Base-by-base conservation (phyloP, 2,329 filamentous ascomycete genomes). In the Epichloe typhina region DNA sequence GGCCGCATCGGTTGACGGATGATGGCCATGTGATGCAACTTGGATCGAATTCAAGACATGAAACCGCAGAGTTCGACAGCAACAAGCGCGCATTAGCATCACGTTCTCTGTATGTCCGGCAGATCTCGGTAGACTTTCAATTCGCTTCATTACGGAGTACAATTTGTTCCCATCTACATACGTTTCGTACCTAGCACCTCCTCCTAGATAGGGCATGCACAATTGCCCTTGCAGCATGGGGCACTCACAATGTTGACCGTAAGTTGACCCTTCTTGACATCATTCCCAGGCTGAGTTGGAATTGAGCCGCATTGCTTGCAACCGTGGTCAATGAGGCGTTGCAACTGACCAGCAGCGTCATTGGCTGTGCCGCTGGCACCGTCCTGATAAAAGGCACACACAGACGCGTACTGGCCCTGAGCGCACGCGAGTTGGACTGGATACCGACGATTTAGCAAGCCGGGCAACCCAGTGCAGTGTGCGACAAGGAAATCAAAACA, bases 331-430 rank as follows among this genome's bases (percentile, higher is more conserved):
- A 56, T 17, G 5, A 56, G 47, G 7, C 47, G 47, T 38, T 55
- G 53, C 3, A 56, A 46, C 17, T 52, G 53, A 37, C 52, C 37
- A 36, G 49, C 50, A 17, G 52, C 56, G 12, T 54, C 49, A 23
- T 54, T 45, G 2, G 53, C 54, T 2, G 52, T 53, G 11, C 56
- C 54, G 17, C 50, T 53, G 21, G 52, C 54, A 12, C 52, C 52
- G 35, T 42, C 55, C 43, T 57, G 54, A 44, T 55, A 56, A 35
- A 53, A 56, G 39, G 54, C 56, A 39, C 56, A 57, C 23, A 53
- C n/a, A 40, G 44, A 50, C 6, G 49, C 46, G 21, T 53, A 50
- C 33, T 52, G 15, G 47, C 56, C 54, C 8, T 53, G 26, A 8
- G 56, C 47, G 39, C 56, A 57, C 21, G 50, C 54, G 12, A 57